phyloP scores from a whole-genome alignment of 2,329 filamentous ascomycete genomes.

The Sphaerulina populicola region DNA sequence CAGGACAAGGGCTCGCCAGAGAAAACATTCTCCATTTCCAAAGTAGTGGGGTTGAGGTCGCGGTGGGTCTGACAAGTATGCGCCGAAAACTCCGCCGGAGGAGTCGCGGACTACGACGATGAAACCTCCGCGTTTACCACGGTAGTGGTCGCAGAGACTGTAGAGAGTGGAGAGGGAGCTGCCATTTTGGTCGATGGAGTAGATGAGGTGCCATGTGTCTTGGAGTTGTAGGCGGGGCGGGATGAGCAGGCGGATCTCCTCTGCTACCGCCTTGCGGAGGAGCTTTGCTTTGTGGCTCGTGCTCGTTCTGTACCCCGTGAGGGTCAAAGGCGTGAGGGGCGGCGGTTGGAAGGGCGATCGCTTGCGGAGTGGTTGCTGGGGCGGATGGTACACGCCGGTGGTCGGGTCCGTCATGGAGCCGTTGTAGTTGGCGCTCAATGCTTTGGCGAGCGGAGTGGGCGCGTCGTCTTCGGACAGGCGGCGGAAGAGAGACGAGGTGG shows the following conservation, averaged over 20 bases:
- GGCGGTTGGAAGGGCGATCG: conserved; percentile 78
- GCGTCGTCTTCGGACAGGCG: conserved; percentile 41
- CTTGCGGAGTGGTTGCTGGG: conserved; percentile 45
- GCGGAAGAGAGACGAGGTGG: conserved; percentile 41
- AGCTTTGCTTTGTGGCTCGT: conserved; percentile 56
- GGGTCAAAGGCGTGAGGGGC: conserved; percentile 69
- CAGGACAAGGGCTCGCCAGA: conserved; percentile 69
- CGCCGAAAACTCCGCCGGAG: conserved; percentile 73
- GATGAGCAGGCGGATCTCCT: conserved; percentile 84
- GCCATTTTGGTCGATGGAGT: conserved; percentile 86
- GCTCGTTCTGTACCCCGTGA: conserved; percentile 57
- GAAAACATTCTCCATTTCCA: conserved; percentile 92
- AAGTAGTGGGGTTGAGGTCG: conserved; percentile 78
- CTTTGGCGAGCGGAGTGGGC: conserved; percentile 32
- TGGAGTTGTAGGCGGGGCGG: conserved; percentile 79
- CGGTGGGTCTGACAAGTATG: conserved; percentile 84
- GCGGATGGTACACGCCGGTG: conserved; percentile 51
- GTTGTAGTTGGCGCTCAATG: conserved; percentile 35
- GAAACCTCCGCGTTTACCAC: conserved; percentile 68
- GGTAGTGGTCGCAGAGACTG: conserved; percentile 61
- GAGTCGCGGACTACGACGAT: conserved; percentile 79
- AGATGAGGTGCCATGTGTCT: conserved; percentile 77
- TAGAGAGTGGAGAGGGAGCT: conserved; percentile 82
- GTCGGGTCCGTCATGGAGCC: conserved; percentile 31
- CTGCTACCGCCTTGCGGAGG: conserved; percentile 65